These are phyloP conservation scores for Curvularia eragrostidis DNA, from an alignment of 2,329 filamentous ascomycete genomes.

Conservation along the genomic window DNA sequence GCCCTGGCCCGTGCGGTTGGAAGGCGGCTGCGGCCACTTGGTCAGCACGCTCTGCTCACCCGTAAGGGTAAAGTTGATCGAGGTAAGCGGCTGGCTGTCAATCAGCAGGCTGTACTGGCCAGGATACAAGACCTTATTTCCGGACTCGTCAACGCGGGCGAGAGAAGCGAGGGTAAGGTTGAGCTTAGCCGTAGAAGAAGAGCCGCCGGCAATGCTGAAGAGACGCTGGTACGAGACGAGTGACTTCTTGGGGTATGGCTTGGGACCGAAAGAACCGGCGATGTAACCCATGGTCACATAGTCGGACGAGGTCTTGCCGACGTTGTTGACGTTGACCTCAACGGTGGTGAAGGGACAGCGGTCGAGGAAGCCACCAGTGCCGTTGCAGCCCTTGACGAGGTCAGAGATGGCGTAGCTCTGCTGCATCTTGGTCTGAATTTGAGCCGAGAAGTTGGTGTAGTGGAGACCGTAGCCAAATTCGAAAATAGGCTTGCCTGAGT, in stretches of 20 bases:
- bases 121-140: constrained; percentile 62
- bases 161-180: constrained; percentile 59
- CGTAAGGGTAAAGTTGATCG: constrained; percentile 32
- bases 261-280: constrained; percentile 56
- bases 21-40: constrained; percentile 38
- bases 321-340: constrained; percentile 57
- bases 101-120: constrained; percentile 55
- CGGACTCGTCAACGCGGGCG: constrained; percentile 58
- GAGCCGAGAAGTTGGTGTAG: constrained; percentile 62
- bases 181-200: constrained; percentile 47
- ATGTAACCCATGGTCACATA: constrained; percentile 63
- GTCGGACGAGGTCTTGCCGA: constrained; percentile 57
- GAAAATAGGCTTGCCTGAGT: constrained; percentile 56
- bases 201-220: constrained; percentile 48
- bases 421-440: constrained; percentile 24
- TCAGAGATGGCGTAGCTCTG: constrained; percentile 27
- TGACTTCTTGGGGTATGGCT: constrained; percentile 61
- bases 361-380: constrained; percentile 48
- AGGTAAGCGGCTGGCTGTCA: constrained; percentile 28
- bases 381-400: constrained; percentile 40
- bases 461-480: constrained; percentile 65
- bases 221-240: constrained; percentile 60
- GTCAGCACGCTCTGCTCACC: constrained; percentile 34
- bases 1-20: constrained; percentile 29
- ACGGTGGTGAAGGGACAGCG: constrained; percentile 53